Evolutionary conservation across 2,329 filamentous ascomycete species (phyloP).

Genomic region (Penicillium nordicum): DNA sequence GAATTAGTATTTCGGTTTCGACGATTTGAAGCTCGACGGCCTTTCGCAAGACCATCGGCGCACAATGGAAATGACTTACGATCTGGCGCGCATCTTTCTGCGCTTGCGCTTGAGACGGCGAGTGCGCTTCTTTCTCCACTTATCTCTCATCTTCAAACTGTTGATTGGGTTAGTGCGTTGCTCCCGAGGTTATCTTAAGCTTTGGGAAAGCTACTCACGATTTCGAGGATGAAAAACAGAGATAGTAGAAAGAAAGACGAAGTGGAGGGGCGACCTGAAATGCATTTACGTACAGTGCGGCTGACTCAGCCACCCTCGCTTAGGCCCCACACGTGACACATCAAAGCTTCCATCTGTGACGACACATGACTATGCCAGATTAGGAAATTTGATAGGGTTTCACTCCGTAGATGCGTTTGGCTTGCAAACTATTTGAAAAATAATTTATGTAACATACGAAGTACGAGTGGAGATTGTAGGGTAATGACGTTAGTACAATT

Average conservation of each 20-base stretch:
- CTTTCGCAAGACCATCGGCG: background rate
- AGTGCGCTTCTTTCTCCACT: conserved; percentile 99
- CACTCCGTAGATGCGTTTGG: background rate
- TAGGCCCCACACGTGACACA: conserved; percentile 6
- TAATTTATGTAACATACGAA: background rate
- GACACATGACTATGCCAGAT: conserved; percentile 5
- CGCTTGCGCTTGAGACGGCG: conserved; percentile 99
- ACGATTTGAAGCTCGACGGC: background rate
- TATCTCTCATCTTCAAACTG: conserved; percentile 72
- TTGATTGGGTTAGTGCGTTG: conserved; percentile 19
- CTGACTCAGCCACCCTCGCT: conserved; percentile 36
- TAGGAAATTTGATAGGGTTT: conserved; percentile 10
- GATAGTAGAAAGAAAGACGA: conserved; percentile 43
- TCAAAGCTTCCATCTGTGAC: conserved; percentile 7
- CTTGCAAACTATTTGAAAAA: background rate
- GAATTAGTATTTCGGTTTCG: conserved; percentile 31
- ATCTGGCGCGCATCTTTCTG: conserved; percentile 98
- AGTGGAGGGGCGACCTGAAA: conserved; percentile 29
- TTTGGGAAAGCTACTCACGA: conserved; percentile 33
- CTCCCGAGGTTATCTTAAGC: background rate
- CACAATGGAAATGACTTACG: conserved; percentile 59
- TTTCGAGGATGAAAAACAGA: conserved; percentile 43
- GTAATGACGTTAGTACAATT: background rate
- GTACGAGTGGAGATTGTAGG: background rate
- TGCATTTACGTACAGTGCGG: conserved; percentile 41